phyloP scores from a whole-genome alignment of 2,329 filamentous ascomycete species.

The Lasiodiplodia sp. region DNA sequence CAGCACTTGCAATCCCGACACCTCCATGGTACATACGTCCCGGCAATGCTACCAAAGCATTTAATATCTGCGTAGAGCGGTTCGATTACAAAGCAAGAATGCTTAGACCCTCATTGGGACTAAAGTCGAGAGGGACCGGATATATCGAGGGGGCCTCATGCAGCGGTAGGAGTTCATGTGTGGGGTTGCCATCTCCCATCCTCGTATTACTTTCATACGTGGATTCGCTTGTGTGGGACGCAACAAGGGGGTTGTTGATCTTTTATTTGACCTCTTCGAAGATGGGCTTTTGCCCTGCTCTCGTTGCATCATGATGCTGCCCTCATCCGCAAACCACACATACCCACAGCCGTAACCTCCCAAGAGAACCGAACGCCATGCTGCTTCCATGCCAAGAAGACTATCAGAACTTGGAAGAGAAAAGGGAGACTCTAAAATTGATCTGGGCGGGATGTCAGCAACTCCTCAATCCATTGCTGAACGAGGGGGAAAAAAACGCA shows the following conservation, averaged over 20 bases:
- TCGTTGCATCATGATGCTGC: constrained; percentile 26
- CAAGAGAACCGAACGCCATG: constrained; percentile 26
- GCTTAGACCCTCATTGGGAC: no score
- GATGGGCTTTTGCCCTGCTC: constrained; percentile 16
- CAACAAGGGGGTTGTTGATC: neutral
- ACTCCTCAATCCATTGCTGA: neutral
- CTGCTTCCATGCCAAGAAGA: constrained; percentile 26
- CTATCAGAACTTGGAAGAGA: constrained; percentile 12
- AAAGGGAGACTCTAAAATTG: constrained; percentile 15
- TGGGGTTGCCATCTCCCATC: neutral
- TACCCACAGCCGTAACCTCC: constrained; percentile 17
- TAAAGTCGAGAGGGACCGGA: neutral
- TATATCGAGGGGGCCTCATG: neutral
- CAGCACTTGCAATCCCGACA: neutral
- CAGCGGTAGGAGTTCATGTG: neutral
- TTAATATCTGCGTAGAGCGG: neutral
- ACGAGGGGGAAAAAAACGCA: constrained; percentile 44
- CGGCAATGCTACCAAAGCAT: neutral
- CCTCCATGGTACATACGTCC: neutral
- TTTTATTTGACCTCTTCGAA: constrained; percentile 16
- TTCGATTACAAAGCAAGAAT: neutral
- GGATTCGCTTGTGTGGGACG: neutral
- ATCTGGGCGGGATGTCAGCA: neutral
- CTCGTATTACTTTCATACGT: neutral
- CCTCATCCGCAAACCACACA: constrained; percentile 16